Base-by-base conservation (phyloP, 352 stramenopile genomes). In the Phytophthora sojae region DNA sequence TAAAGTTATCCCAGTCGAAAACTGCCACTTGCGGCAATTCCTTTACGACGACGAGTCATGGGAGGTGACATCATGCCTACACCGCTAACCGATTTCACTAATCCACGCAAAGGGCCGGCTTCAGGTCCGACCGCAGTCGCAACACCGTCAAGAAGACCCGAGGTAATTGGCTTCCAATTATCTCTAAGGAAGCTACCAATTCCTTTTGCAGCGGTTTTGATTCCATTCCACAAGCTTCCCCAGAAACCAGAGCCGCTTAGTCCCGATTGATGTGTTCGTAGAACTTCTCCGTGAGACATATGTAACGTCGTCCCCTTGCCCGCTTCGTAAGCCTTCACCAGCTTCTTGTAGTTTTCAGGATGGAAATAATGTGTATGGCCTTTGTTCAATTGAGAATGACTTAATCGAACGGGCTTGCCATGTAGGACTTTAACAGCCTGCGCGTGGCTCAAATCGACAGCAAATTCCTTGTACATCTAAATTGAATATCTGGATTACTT, bases 191-290 rank as follows among this genome's bases (percentile, higher is more conserved):
- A 60, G 19, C 0, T 50, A 6, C 53, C 47, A 19, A 30, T 30
- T 49, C 15, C 32, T 7, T 30, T 50, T 49, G 32, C 53, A 60
- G 11, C 53, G 2, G 25, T 50, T 23, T 60, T 60, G 23, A 60
- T 60, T 17, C 32, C 53, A 60, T 19, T 60, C 53, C 53, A 60
- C 2, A 60, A 59, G 30, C 45, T 14, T 59, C 53, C 52, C 52
- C 52, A 77, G 30, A 82, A 63, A 23, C 52, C 55, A 57, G 26
- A 29, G 6, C 29, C 26, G 26, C 55, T 66, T 11, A 42, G 35
- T 42, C 35, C 35, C 6, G 35, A 42, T 42, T 42, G 35, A 42
- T 42, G 35, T 11, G 35, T 42, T 11, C 35, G 35, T 42, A 42
- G 35, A 42, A 42, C 35, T 42, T 42, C 35, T 42, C 35, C 35